Conservation (phyloP, 108 stramenopile species). For the Schizochytrium sp. region DNA sequence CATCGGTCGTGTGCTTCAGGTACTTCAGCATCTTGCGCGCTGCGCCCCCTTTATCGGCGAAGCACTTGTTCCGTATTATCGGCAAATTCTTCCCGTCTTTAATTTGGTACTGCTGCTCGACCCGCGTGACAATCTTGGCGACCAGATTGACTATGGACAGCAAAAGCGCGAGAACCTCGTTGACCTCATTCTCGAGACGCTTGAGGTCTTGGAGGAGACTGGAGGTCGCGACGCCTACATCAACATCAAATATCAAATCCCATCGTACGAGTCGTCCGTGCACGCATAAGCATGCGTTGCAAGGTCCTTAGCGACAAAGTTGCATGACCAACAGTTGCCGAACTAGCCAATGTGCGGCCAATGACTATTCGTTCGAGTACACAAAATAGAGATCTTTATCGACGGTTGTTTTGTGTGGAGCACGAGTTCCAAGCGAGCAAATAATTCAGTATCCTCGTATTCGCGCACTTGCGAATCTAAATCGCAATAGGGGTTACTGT, state of each 20-base stretch:
- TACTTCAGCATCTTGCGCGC: conserved; percentile 62
- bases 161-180: conserved; percentile 65
- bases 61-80: conserved; percentile 80
- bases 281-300: background rate
- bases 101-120: conserved; percentile 49
- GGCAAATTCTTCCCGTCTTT: conserved; percentile 72
- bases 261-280: conserved; percentile 35
- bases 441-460: no score
- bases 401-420: no score
- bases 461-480: no score
- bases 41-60: conserved; percentile 66
- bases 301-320: no score
- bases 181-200: conserved; percentile 65
- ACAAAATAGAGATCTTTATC: no score
- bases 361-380: no score
- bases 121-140: conserved; percentile 67
- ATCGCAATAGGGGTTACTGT: no score
- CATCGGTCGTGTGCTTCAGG: conserved; percentile 69
- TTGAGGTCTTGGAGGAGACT: conserved; percentile 67
- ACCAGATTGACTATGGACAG: conserved; percentile 71
- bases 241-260: conserved; percentile 72
- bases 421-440: no score
- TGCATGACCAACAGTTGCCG: no score
- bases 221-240: conserved; percentile 76
- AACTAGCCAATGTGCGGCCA: no score